Base-by-base conservation (phyloP, 768 basidiomycete genomes). In the Suillus americanus region DNA sequence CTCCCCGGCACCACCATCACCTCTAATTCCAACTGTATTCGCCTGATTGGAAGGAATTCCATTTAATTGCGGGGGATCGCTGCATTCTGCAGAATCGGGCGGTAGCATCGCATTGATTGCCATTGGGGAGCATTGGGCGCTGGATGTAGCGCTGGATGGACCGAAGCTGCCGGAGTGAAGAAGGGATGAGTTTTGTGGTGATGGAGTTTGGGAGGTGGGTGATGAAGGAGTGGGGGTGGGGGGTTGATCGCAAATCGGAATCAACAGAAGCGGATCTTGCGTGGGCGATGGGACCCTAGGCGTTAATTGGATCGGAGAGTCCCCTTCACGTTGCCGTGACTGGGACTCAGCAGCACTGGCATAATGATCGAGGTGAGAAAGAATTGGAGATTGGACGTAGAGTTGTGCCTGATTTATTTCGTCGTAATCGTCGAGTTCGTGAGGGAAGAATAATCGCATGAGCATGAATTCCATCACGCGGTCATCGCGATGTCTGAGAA, bases 381-480 rank as follows among this genome's bases (percentile, higher is more conserved):
- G 56, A 59, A 59, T 59, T 10, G 56, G 56, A 41, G 56, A 59
- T 59, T 59, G 56, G 18, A 41, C 56, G 18, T 41, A 59, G 5
- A 59, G 56, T 41, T 59, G 56, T 25, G 56, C 38, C 10, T 59
- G 56, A 28, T 59, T 59, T 40, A 59, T 59, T 59, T 59, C 56
- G 25, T 59, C 56, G 10, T 59, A 53, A 5, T 81, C 81, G n/a
- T 80, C 77, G 14, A 77, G 75, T 45, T 79, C 79, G 59, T 84
- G 82, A 4, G 83, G 84, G 65, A 91, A 89, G 12, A 83, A 80
- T 10, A 91, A 79, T 63, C 84, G 82, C 87, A 91, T 89, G 61
- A 91, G 80, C 30, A 88, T 81, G 62, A 91, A 91, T 62, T 89
- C 84, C 87, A 89, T 90, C 7, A 87, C 77, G 48, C 88, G 79